Conservation (phyloP, 345 rosid species). For the Euphorbia tirucalli region DNA sequence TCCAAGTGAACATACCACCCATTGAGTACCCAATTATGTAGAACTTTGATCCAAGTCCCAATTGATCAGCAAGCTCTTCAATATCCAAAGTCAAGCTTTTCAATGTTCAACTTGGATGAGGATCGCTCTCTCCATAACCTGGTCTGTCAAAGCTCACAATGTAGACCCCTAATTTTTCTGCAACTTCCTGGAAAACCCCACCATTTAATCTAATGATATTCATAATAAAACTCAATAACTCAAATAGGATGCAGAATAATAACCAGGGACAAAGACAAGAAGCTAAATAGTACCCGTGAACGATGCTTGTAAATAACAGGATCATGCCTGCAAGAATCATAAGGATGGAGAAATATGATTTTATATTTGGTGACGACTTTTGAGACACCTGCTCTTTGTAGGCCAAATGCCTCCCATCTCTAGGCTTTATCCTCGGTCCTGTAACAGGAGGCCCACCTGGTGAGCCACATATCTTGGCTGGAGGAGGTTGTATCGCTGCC, state of each 20-base stretch:
- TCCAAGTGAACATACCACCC: neutral
- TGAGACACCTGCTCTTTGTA: constrained; percentile 31
- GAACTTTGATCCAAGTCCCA: no score
- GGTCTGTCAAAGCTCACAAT: no score
- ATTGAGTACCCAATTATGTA: no score
- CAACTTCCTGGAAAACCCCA: constrained; percentile 15
- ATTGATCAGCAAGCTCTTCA: no score
- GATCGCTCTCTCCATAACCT: no score
- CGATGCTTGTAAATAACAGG: neutral
- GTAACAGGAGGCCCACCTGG: constrained; percentile 25
- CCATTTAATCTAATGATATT: neutral
- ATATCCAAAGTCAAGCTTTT: no score
- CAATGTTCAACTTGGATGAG: no score
- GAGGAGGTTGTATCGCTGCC: constrained; percentile 3
- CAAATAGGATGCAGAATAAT: neutral
- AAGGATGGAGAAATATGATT: constrained; percentile 17
- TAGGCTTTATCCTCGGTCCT: constrained; percentile 26
- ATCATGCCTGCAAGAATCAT: constrained; percentile 6
- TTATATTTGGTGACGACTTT: constrained; percentile 11
- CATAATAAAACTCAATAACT: neutral
- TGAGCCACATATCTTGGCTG: constrained; percentile 26
- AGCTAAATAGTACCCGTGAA: constrained; percentile 14
- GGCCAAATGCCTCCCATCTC: constrained; percentile 32
- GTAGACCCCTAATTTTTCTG: no score
- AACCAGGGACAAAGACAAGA: neutral